Conservation (phyloP, 768 basidiomycete species). For the Lactarius hengduanensis region DNA sequence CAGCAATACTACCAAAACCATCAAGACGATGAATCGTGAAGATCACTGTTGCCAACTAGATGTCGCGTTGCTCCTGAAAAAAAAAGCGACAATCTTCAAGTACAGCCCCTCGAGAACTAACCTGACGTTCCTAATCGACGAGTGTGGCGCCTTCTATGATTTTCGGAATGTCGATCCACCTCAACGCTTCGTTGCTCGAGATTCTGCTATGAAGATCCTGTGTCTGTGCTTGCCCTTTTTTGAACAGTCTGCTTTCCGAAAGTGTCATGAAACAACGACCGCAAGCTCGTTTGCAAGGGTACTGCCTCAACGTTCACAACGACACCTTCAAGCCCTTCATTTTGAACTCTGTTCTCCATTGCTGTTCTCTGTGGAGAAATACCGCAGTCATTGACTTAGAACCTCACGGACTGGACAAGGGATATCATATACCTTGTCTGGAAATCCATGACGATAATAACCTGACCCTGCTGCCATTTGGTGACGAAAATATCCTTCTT, state of each 20-base stretch:
- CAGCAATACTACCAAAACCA: neutral
- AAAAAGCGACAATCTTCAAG: conserved; percentile 4
- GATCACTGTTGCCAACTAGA: neutral
- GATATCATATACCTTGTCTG: neutral
- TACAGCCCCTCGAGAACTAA: neutral
- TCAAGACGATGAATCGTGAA: neutral
- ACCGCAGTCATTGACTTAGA: no score
- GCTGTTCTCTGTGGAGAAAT: neutral
- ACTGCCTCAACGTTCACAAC: neutral
- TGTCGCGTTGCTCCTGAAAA: neutral
- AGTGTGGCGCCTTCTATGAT: neutral
- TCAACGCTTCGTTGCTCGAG: neutral
- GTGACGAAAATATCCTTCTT: neutral
- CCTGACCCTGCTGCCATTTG: neutral
- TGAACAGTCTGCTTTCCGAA: conserved; percentile 7
- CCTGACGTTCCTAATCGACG: neutral
- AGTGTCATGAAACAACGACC: neutral
- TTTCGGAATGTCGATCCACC: neutral
- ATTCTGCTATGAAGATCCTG: neutral
- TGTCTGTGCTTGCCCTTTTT: neutral
- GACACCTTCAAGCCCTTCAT: neutral
- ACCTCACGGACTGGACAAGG: neutral
- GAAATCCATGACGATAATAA: neutral
- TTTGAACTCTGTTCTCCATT: neutral
- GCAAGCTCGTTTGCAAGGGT: conserved; percentile 1